These are phyloP conservation scores for Nitzschia sp. DNA, from an alignment of 108 stramenopile species.

Conservation along the genomic window DNA sequence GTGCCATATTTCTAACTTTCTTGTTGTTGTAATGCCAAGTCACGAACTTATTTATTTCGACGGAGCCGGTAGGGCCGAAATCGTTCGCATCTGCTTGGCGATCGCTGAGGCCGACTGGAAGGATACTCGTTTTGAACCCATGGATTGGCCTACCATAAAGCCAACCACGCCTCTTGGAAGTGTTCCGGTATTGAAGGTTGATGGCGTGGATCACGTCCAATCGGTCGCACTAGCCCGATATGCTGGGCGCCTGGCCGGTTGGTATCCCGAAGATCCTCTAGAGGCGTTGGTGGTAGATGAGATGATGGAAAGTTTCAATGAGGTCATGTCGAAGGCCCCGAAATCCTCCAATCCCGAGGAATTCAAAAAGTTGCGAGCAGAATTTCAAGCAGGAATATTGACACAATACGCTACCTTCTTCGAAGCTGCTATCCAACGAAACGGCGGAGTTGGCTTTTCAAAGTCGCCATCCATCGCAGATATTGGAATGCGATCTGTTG, in stretches of 20 bases:
- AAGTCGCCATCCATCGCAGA: background rate
- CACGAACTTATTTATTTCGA: conserved; percentile 29
- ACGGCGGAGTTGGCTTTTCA: conserved; percentile 3
- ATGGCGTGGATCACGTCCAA: conserved; percentile 13
- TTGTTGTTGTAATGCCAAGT: conserved; percentile 2
- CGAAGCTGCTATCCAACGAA: conserved; percentile 11
- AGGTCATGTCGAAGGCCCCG: conserved; percentile 13
- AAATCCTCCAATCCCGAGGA: background rate
- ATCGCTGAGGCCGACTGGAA: conserved; percentile 14
- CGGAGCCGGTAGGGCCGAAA: conserved; percentile 22
- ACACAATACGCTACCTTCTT: conserved; percentile 11
- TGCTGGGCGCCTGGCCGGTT: conserved; percentile 20
- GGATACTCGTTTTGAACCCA: conserved; percentile 17
- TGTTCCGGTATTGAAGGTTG: conserved; percentile 25
- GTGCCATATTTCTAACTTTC: too few relatives aligned
- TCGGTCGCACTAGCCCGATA: conserved; percentile 15
- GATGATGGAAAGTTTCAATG: conserved; percentile 11
- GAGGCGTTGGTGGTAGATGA: conserved; percentile 23
- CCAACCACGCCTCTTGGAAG: conserved; percentile 29
- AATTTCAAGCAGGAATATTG: conserved; percentile 4
- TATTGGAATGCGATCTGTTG: background rate
- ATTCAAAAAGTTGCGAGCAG: conserved; percentile 11
- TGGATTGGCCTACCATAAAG: conserved; percentile 31
- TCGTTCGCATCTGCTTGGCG: conserved; percentile 19
- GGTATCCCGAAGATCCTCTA: conserved; percentile 18